Evolutionary conservation across 805 yeast species (phyloP), one percentile per base, ranked within the genome.

Genomic region (Pichia cabralensis): DNA sequence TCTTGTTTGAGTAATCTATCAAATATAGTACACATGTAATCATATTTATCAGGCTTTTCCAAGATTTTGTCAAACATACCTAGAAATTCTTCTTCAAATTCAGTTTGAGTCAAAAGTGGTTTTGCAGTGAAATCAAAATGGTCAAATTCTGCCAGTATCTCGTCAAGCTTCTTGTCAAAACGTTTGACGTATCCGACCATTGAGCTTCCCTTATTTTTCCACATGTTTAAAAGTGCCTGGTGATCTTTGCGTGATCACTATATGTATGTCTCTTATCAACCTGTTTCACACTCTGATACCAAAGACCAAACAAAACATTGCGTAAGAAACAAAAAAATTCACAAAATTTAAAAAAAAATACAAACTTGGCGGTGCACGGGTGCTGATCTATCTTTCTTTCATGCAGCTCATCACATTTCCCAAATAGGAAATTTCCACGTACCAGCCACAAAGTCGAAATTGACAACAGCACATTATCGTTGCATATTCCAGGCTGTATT

Each of bases 31-130:
- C 26, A 28, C 4, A 44, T 39, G 4, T 42, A 24, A 9, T 41
- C 27, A 22, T 45, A 44, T 28, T 31, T 36, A 24, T 33, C 30
- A 13, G 27, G 29, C 25, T 48, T 39, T 14, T 38, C 36, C n/a
- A 39, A 31, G n/a, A 37, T 13, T 20, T 43, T 43, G 23, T 43
- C 28, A 5, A 52, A 34, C 6, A 47, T 29, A 4, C 33, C 35
- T 22, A 48, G 27, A 12, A 48, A 40, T 8, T 45, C 39, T 10
- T 45, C 46, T 32, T 49, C 50, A 38, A 51, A 52, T 26, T 47
- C 50, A 5, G 31, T 22, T 26, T 44, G 41, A 2, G 47, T 38
- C 20, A 48, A 34, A 13, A 47, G 33, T 9, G 55, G 53, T 32
- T 36, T 35, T 19, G 27, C 32, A 8, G 36, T 45, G 26, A 44